Evolutionary conservation across 768 basidiomycete species (phyloP), one percentile per base, ranked within the genome.

Genomic region (Phaeotremella skinneri): DNA sequence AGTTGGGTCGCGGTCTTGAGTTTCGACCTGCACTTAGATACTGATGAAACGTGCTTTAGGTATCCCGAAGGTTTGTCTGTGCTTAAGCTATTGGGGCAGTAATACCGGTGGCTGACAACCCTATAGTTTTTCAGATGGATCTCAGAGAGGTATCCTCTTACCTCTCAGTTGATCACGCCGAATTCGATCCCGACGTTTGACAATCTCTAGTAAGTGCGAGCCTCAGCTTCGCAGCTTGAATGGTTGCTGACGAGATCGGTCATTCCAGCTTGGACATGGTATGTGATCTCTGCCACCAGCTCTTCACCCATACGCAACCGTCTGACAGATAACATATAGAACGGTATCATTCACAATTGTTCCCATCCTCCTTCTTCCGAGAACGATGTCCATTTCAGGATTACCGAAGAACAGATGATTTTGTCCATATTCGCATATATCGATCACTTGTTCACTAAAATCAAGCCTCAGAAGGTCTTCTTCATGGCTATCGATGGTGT

Each of bases 401-500:
- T 98, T 67, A 87, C 92, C 13, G 96, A 99, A 79, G 90, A 94
- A 76, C 90, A 94, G 76, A 98, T 98, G 79, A 93, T 92, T 78
- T 90, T 96, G 1, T 87, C 91, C 31, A 92, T 98, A 69, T 98
- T 98, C 72, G 82, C 90, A 54, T 99, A 99, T 80, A 91, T 98
- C 59, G 92, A 97, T 80, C 89, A 91, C 71, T 82, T 99, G 5
- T 99, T 99, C 78, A 84, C 87, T 29, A 97, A 93, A 80, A 97
- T 99, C 62, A 97, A 93, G 76, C 96, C 96, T 0, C 88, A 90
- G 82, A 96, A 97, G 74, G 80, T 96, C 13, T 97, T 98, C 78
- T 98, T 96, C 78, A 94, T 99, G 89, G 96, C 94, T 25, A 87
- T 99, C 47, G 96, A 98, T 75, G 94, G 94, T 49, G 93, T 97